Evolutionary conservation across 352 stramenopile genomes (phyloP).

Genomic region (Globisporangium cederbergense): DNA sequence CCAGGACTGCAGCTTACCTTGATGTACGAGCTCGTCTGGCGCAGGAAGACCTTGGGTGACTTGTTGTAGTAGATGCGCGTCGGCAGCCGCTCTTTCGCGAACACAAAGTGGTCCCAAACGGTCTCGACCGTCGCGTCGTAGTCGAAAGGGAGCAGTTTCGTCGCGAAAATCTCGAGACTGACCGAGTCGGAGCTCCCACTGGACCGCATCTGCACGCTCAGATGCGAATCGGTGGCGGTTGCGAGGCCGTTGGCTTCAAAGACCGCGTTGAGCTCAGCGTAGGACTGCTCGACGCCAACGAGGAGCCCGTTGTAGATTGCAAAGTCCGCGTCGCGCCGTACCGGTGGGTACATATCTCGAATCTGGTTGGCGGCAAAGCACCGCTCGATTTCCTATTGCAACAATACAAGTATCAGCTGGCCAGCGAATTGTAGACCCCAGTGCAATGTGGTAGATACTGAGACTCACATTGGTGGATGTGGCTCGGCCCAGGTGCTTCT

Average conservation of each 20-base stretch:
- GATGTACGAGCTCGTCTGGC: conserved; percentile 7
- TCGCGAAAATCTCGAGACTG: conserved; percentile 26
- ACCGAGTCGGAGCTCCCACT: conserved; percentile 22
- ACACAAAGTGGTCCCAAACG: conserved; percentile 40
- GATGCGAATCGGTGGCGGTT: conserved; percentile 19
- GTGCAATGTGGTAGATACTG: conserved; percentile 16
- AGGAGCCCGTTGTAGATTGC: conserved; percentile 23
- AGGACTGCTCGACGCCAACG: conserved; percentile 19
- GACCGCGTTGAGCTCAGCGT: conserved; percentile 22
- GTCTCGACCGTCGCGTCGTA: conserved; percentile 23
- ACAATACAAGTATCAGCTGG: background rate
- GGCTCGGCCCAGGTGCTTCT: conserved; percentile 10
- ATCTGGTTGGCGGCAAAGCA: conserved; percentile 3
- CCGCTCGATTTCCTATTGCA: background rate
- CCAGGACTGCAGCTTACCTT: conserved; percentile 2
- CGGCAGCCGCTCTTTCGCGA: conserved; percentile 21
- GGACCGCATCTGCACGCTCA: conserved; percentile 24
- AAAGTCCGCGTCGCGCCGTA: background rate
- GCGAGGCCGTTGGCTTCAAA: conserved; percentile 23
- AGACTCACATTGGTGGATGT: background rate
- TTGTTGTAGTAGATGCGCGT: conserved; percentile 35
- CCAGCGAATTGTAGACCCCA: background rate
- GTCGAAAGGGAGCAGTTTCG: conserved; percentile 31
- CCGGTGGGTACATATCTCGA: background rate
- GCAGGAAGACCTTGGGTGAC: conserved; percentile 18